Evolutionary conservation across 768 basidiomycete genomes (phyloP), one percentile per base, ranked within the genome.

Genomic region (Bullera alba): DNA sequence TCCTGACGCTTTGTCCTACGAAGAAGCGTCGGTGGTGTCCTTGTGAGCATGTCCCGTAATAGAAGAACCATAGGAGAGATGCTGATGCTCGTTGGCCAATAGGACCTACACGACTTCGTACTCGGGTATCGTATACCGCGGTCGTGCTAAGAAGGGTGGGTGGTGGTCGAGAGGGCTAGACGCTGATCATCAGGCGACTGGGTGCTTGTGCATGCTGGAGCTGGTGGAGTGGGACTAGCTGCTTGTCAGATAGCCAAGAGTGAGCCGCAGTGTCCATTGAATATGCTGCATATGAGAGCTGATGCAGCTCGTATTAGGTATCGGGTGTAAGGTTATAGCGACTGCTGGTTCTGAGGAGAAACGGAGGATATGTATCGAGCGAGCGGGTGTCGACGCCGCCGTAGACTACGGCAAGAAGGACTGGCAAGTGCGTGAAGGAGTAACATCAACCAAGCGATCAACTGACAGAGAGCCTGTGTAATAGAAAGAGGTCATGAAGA

Each of bases 161-260:
- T 63, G 37, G 2, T 19, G 19, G 12, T 17, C 25, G 4, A 6
- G 37, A 7, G 6, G 25, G 14, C 6, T 32, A 23, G n/a, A 8
- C n/a, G 28, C 46, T 51, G 39, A 42, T 19, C 6, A 1, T 26
- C 48, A 86, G 86, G 86, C 19, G 93, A 96, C 74, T 90, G 85
- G 81, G 81, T 95, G 2, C 81, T 99, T 2, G 83, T 97, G 3
- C 88, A 89, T 43, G 93, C 91, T 5, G 87, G 87, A n/a, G 93
- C 92, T 1, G 93, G 93, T 2, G 93, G 91, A 12, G 91, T 97
- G 4, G 92, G 92, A 0, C 82, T 93, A 44, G 83, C 84, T 5
- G 92, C 93, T 5, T 82, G 91, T 16, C 93, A 96, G 67, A 78
- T 96, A 47, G 92, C 89, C 19, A 95, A 95, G 79, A 83, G 88